These are phyloP conservation scores for Corniculantispora saksenae DNA, from an alignment of 2,329 filamentous ascomycete species.

Conservation along the genomic window DNA sequence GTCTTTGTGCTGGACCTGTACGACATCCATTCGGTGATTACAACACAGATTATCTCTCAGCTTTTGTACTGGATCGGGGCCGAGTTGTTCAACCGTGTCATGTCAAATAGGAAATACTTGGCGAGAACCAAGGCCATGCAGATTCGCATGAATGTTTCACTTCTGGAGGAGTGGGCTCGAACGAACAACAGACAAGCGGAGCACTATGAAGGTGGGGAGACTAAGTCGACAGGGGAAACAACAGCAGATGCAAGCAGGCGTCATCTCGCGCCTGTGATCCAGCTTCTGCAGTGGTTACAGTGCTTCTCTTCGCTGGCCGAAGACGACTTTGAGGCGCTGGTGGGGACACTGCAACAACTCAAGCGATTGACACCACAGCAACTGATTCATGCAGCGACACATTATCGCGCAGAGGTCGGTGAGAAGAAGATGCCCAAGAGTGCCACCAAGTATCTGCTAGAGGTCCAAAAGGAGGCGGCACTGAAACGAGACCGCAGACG, in stretches of 20 bases:
- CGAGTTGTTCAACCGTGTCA: conserved; percentile 95
- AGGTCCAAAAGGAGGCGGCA: conserved; percentile 71
- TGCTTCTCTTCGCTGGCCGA: conserved; percentile 88
- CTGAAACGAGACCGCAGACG: conserved; percentile 57
- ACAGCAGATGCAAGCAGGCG: conserved; percentile 81
- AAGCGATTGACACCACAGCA: conserved; percentile 83
- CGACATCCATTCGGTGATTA: conserved; percentile 97
- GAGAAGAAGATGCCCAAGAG: conserved; percentile 89
- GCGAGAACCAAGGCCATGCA: conserved; percentile 99
- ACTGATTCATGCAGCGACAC: conserved; percentile 85
- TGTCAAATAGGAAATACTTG: conserved; percentile 92
- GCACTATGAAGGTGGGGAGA: conserved; percentile 91
- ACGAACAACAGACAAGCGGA: conserved; percentile 92
- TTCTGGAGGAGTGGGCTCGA: conserved; percentile 92
- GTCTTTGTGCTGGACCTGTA: conserved; percentile 98
- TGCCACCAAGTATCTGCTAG: conserved; percentile 81
- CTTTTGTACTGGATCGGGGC: conserved; percentile 95
- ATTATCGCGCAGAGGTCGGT: conserved; percentile 92
- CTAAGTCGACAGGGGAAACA: conserved; percentile 79
- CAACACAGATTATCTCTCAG: conserved; percentile 85
- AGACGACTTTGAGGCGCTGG: conserved; percentile 85
- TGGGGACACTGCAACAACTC: conserved; percentile 86
- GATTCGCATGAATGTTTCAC: conserved; percentile 97
- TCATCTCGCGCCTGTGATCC: conserved; percentile 87
- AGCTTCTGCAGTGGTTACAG: conserved; percentile 94